Base-by-base conservation (phyloP, 1,139 yeast species). In the Hyphopichia fennica region DNA sequence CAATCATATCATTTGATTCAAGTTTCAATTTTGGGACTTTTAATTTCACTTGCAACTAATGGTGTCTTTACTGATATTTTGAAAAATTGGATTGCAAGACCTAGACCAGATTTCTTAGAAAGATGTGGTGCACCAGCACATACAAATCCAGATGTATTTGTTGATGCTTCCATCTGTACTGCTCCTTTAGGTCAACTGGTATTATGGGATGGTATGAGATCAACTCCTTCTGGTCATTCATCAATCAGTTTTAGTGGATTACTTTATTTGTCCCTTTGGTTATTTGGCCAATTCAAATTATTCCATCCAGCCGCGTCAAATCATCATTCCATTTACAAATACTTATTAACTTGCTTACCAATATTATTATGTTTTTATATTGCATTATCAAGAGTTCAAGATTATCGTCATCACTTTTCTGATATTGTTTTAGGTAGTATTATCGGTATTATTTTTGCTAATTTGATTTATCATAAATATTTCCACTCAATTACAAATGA, bases 11-110 rank as follows among this genome's bases (percentile, higher is more conserved):
- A 38, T 29, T 34, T 38, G 19, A 9, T 38, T 19, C 82, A 79
- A 55, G 59, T 78, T 10, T 74, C 84, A 1, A 42, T 79, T 0
- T 51, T 83, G 28, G 87, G 87, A 1, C 63, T 83, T 15, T 58
- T 64, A 16, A 63, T 82, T 10, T 66, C 85, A 0, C 62, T 81
- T 49, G 67, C 76, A n/a, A 61, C 79, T 13, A 75, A 77, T 35
- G 70, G 75, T 16, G 68, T 84, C 27, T 57, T 84, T 40, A 72
- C 77, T n/a, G 78, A 72, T 49, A 56, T 71, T 19, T 54, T 73
- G 39, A 73, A 72, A 49, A 64, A 66, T 39, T 72, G 77, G 77
- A 67, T 73, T 32, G 72, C 72, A n/a, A 58, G 75, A 41, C 77
- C 76, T 3, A 53, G 79, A 33, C 79, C 79, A 1, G 79, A 73